These are phyloP conservation scores for Oenanthe javanica DNA, from an alignment of 140 eudicot species.

Conservation along the genomic window DNA sequence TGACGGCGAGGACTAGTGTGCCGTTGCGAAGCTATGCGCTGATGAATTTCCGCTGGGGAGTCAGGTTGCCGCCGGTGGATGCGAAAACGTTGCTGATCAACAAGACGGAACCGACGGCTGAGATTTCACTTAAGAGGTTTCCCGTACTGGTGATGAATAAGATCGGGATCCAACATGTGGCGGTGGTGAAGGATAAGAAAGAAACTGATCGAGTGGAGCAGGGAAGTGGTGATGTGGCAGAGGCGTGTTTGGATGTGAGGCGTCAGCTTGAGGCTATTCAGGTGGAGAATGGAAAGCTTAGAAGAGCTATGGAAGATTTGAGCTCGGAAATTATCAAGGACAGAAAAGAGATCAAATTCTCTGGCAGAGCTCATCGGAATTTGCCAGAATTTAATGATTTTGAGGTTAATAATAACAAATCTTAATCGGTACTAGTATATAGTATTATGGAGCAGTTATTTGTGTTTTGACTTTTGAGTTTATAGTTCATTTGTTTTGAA, in stretches of 20 bases:
- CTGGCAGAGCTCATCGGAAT: slow-evolving; percentile 21
- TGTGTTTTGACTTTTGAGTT: not conserved
- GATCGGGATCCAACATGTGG: slow-evolving; percentile 72
- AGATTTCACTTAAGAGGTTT: slow-evolving; percentile 30
- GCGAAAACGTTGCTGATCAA: slow-evolving; percentile 27
- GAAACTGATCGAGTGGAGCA: slow-evolving; percentile 19
- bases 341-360: slow-evolving; percentile 9
- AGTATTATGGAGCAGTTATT: not conserved
- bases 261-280: slow-evolving; percentile 54
- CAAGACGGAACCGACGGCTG: slow-evolving; percentile 29
- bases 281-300: slow-evolving; percentile 50
- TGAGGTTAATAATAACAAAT: slow-evolving; percentile 15
- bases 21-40: slow-evolving; percentile 45
- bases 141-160: slow-evolving; percentile 59
- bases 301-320: slow-evolving; percentile 55
- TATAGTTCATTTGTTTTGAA: not conserved
- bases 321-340: slow-evolving; percentile 44
- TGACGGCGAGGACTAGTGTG: slow-evolving; percentile 50
- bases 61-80: slow-evolving; percentile 42
- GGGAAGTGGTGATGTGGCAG: slow-evolving; percentile 37
- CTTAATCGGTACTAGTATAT: not conserved
- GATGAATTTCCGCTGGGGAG: slow-evolving; percentile 77
- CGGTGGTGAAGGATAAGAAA: slow-evolving; percentile 19
- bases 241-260: slow-evolving; percentile 50
- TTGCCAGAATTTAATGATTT: slow-evolving; percentile 16